Conservation (phyloP, 164 flowering plant genomes). For the Dillenia suffruticosa region DNA sequence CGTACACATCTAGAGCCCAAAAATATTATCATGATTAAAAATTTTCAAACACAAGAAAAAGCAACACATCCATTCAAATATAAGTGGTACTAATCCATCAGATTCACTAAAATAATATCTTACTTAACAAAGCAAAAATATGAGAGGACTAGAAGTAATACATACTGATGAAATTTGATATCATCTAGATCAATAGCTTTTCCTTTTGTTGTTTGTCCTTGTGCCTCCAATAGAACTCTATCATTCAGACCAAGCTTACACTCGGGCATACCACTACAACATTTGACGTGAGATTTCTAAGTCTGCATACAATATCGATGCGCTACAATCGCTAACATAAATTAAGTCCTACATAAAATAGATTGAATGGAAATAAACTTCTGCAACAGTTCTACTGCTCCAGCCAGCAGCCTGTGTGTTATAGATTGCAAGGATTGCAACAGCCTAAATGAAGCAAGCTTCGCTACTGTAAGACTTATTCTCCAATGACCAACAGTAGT, state of each 20-base stretch:
- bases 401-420: no score
- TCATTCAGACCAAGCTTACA: constrained; percentile 98
- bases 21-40: constrained; percentile 4
- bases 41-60: not conserved
- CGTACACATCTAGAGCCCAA: constrained; percentile 79
- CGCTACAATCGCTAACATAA: not conserved
- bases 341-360: no score
- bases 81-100: not conserved
- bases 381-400: no score
- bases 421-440: no score
- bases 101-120: not conserved
- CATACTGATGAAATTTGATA: constrained; percentile 98
- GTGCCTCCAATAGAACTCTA: constrained; percentile 91
- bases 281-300: constrained; percentile 7
- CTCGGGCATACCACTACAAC: constrained; percentile 98
- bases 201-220: constrained; percentile 92
- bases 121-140: constrained; percentile 2
- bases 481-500: no score
- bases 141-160: constrained; percentile 11
- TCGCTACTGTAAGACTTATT: no score
- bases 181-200: constrained; percentile 98
- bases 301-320: not conserved
- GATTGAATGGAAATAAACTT: no score
- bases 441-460: no score
- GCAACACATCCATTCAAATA: not conserved